These are phyloP conservation scores for Boletellus dicymbophilus DNA, from an alignment of 1,284 basidiomycete species.

Conservation along the genomic window DNA sequence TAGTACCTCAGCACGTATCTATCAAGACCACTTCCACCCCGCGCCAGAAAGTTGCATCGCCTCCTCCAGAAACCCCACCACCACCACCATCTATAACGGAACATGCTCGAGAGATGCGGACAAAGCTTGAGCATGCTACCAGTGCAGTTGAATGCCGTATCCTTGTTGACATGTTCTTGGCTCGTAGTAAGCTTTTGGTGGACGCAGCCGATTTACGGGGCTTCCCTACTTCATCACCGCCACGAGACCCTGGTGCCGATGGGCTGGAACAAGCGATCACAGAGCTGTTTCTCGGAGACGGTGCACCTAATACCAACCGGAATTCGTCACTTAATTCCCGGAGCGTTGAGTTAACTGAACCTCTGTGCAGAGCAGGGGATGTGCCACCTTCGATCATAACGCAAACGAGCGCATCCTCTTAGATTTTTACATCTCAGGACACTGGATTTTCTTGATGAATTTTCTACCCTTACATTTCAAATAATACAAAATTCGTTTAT, in stretches of 20 bases:
- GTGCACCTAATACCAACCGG: slow-evolving; percentile 3
- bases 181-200: slow-evolving; percentile 47
- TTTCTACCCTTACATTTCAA: too few relatives aligned
- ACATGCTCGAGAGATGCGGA: slow-evolving; percentile 66
- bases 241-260: slow-evolving; percentile 8
- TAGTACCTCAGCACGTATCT: slow-evolving; percentile 11
- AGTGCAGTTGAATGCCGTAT: slow-evolving; percentile 82
- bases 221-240: slow-evolving; percentile 1
- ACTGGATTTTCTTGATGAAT: slow-evolving; percentile 11
- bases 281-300: slow-evolving; percentile 51
- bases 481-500: too few relatives aligned
- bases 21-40: slow-evolving; percentile 18
- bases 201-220: slow-evolving; percentile 20
- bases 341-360: slow-evolving; percentile 4
- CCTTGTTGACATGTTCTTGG: slow-evolving; percentile 79
- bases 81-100: slow-evolving; percentile 28
- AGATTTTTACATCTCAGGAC: not conserved
- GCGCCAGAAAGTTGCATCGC: slow-evolving; percentile 6
- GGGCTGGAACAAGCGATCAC: slow-evolving; percentile 42
- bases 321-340: not conserved
- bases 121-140: slow-evolving; percentile 69
- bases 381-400: not conserved
- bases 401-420: slow-evolving; percentile 7
- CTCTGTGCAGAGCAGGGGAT: not conserved
- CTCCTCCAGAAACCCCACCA: slow-evolving; percentile 3